Evolutionary conservation across 2,329 filamentous ascomycete genomes (phyloP).

Genomic region (Cryphonectria carpinicola): DNA sequence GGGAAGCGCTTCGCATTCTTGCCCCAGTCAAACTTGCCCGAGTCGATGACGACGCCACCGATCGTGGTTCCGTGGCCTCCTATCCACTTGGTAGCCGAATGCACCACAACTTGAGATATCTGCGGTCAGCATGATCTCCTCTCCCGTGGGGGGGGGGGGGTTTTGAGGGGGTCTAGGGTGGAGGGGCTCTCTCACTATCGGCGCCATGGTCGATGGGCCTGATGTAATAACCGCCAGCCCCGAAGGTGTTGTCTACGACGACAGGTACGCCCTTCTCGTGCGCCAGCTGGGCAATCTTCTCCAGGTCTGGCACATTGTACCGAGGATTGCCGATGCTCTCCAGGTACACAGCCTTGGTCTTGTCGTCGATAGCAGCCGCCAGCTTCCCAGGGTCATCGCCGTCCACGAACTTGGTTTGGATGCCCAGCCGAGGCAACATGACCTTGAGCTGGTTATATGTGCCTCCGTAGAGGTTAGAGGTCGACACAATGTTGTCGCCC

Average conservation of each 20-base stretch:
- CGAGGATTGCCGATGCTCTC: constrained; percentile 93
- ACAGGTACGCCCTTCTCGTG: constrained; percentile 70
- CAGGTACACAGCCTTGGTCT: constrained; percentile 89
- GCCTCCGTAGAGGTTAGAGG: constrained; percentile 88
- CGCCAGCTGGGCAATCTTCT: constrained; percentile 80
- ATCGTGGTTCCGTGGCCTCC: constrained; percentile 94
- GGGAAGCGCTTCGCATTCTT: constrained; percentile 84
- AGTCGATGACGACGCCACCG: constrained; percentile 82
- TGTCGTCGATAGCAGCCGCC: constrained; percentile 82
- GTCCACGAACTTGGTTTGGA: constrained; percentile 83
- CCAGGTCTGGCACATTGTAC: constrained; percentile 91
- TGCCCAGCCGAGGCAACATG: constrained; percentile 81
- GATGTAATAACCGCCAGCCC: constrained; percentile 86
- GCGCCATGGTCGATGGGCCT: constrained; percentile 88
- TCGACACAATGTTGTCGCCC: constrained; percentile 92
- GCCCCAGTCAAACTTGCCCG: constrained; percentile 93
- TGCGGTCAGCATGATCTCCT: not conserved
- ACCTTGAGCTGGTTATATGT: constrained; percentile 99
- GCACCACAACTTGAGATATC: constrained; percentile 66
- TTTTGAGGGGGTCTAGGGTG: not conserved
- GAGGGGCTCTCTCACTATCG: constrained; percentile 55
- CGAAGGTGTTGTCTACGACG: constrained; percentile 91
- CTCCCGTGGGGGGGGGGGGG: too few species aligned
- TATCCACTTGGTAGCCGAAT: constrained; percentile 97
- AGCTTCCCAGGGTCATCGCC: constrained; percentile 82